Conservation (phyloP, 169 alveolate genomes). For the Pseudocohnilembus persalinus region DNA sequence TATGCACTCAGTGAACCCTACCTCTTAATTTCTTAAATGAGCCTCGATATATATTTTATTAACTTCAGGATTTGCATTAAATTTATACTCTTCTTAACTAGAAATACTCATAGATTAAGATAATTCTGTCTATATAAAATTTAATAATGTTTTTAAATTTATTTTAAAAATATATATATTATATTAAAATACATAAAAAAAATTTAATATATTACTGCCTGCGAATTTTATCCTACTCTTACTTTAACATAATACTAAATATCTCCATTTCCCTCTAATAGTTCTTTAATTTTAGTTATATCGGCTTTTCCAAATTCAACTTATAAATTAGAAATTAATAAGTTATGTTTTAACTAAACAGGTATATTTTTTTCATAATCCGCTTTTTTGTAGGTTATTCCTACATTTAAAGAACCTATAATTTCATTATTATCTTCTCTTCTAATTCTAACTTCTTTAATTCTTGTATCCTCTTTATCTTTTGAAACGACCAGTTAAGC, state of each 20-base stretch:
- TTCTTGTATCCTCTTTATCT: not conserved
- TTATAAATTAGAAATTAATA: not conserved
- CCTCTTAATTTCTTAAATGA: not conserved
- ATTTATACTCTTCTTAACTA: not conserved
- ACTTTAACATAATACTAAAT: not conserved
- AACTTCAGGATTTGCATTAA: not conserved
- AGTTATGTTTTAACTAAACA: not conserved
- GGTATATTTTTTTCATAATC: not conserved
- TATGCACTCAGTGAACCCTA: not conserved
- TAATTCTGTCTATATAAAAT: not conserved
- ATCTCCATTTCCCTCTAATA: not conserved
- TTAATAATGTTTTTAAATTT: not conserved
- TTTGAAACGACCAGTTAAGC: not conserved
- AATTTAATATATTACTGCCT: too few species aligned
- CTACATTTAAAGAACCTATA: not conserved
- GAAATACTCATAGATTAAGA: not conserved
- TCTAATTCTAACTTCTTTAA: not conserved
- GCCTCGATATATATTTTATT: not conserved
- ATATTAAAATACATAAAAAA: too few species aligned
- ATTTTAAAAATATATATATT: too few species aligned
- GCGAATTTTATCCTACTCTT: not conserved
- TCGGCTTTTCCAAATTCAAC: not conserved
- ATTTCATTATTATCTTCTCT: not conserved
- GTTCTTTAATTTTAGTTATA: not conserved
- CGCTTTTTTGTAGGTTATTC: not conserved